Evolutionary conservation across 441 rosid genomes (phyloP).

Genomic region (Kokia cookei): DNA sequence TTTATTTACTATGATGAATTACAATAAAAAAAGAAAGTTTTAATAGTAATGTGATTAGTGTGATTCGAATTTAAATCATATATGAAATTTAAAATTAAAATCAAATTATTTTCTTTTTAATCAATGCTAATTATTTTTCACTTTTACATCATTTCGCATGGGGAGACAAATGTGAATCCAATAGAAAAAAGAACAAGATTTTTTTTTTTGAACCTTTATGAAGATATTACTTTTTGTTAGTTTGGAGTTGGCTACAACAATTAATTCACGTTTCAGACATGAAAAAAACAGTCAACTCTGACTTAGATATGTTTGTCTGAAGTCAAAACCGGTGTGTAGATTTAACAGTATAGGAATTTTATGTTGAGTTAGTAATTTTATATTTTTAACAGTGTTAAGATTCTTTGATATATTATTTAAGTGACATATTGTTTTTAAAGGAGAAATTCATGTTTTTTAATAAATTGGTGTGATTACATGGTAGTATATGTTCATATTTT

Average conservation of each 20-base stretch:
- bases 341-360: too few relatives aligned
- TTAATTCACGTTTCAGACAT: not conserved
- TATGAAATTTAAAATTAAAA: not conserved
- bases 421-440: too few relatives aligned
- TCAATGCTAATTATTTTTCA: not conserved
- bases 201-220: not conserved
- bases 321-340: not conserved
- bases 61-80: too few relatives aligned
- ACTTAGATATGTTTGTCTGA: not conserved
- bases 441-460: too few relatives aligned
- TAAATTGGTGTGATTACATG: too few relatives aligned
- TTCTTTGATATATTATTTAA: too few relatives aligned
- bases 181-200: not conserved
- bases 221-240: not conserved
- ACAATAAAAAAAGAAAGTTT: rapidly evolving
- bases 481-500: too few relatives aligned
- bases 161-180: not conserved
- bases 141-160: not conserved
- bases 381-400: too few relatives aligned
- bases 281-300: not conserved
- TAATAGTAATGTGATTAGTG: not conserved
- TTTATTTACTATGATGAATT: too few relatives aligned
- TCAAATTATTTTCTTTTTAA: not conserved
- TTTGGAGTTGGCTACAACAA: not conserved
- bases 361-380: too few relatives aligned